Evolutionary conservation across 345 rosid genomes (phyloP), one percentile per base, ranked within the genome.

Genomic region (Pistacia atlantica): DNA sequence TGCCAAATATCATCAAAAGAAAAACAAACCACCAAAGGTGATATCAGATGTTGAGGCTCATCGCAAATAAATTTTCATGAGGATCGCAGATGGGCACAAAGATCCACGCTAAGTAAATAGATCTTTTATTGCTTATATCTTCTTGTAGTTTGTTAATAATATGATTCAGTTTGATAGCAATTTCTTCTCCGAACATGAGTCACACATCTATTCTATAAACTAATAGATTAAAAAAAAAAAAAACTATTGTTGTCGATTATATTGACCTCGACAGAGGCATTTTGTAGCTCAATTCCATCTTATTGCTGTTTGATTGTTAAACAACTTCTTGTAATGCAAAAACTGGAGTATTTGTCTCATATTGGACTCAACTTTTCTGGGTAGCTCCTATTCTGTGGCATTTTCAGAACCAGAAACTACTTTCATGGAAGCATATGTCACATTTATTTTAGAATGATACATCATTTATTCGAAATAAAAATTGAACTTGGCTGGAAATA

Each of bases 1-100:
- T 37, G 88, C 96, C 73, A 93, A 92, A 86, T 95, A 92, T 79
- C 87, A 73, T 80, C 97, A 92, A 80, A 93, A 87, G 84, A 95
- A 77, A 80, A 84, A 77, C 80, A 91, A 89, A 84, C 82, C 87
- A 68, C 82, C 80, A 33, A 95, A 84, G 86, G 63, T 83, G 54
- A 62, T 80, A 45, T 59, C 85, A 38, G 98, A 90, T 73, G 52
- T 89, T 37, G 98, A 91, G 82, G 93, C 98, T 61, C 91, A 87
- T 85, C 78, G 79, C 4, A 91, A 85, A 80, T 89, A 86, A 82
- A 16, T 20, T 13, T 52, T n/a, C 48, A 8, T 17, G 60, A 62
- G 57, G 73, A 51, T 52, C 45, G 51, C 59, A 37, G 13, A 42
- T 75, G 28, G 20, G 22, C 38, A 37, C 52, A 42, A 42, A 5